phyloP scores from a whole-genome alignment of 1,284 basidiomycete species.

The Hemileia vastatrix region DNA sequence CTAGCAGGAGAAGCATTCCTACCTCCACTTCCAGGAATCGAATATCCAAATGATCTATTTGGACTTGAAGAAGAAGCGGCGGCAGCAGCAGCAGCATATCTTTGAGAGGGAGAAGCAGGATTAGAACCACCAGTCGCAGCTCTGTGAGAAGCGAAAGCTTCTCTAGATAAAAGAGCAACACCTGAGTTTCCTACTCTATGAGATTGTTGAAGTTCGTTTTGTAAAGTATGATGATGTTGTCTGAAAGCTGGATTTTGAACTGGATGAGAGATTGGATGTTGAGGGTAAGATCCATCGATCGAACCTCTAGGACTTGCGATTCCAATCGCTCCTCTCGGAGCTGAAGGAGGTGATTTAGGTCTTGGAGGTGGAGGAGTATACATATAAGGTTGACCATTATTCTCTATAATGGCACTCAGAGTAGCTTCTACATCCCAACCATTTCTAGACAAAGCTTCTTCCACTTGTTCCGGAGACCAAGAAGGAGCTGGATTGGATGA shows the following conservation, averaged over 20 bases:
- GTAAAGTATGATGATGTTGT: not conserved
- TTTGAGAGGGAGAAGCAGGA: not conserved
- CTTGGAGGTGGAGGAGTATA: not conserved
- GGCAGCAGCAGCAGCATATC: not conserved
- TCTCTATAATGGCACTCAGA: slow-evolving; percentile 80
- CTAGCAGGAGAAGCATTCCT: not conserved
- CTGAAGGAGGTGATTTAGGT: not conserved
- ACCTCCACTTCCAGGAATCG: not conserved
- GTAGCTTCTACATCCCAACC: slow-evolving; percentile 90
- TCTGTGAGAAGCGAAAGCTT: slow-evolving; percentile 11
- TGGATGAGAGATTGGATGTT: not conserved
- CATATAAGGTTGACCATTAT: too few relatives aligned
- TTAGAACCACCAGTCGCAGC: slow-evolving; percentile 9
- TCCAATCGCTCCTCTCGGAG: not conserved
- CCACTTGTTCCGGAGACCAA: slow-evolving; percentile 80
- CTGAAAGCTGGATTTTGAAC: not conserved
- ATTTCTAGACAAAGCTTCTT: slow-evolving; percentile 76
- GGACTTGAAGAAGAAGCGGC: slow-evolving; percentile 28
- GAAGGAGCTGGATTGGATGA: slow-evolving; percentile 22
- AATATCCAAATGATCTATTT: not conserved
- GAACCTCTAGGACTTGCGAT: not conserved
- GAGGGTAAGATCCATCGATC: not conserved
- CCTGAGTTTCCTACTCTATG: not conserved
- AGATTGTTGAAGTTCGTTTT: not conserved
- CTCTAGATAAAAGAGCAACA: slow-evolving; percentile 9